phyloP scores from a whole-genome alignment of 2,329 filamentous ascomycete genomes.

The Penicillium verrucosum region DNA sequence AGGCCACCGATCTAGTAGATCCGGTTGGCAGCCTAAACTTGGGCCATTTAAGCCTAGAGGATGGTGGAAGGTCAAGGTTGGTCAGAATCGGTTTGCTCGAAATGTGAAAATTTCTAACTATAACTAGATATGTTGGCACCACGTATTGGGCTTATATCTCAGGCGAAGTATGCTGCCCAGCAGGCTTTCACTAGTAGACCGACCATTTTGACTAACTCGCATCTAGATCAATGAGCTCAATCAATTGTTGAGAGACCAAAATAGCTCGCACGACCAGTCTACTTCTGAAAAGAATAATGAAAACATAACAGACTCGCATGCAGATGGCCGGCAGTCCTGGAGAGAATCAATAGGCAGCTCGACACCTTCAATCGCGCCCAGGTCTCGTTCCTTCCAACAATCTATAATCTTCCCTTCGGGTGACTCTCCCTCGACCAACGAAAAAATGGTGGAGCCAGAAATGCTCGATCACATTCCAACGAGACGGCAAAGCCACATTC shows the following conservation, averaged over 20 bases:
- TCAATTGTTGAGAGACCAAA: conserved; percentile 43
- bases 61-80: conserved; percentile 38
- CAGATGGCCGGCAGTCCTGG: conserved; percentile 19
- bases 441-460: conserved; percentile 36
- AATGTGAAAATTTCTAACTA: not conserved
- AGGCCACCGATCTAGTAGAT: conserved; percentile 43
- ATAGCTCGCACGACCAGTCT: conserved; percentile 33
- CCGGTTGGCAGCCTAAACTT: conserved; percentile 42
- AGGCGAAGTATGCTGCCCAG: conserved; percentile 35
- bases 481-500: conserved; percentile 45
- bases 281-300: conserved; percentile 22
- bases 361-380: conserved; percentile 6
- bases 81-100: not conserved
- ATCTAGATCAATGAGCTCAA: conserved; percentile 44
- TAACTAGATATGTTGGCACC: conserved; percentile 43
- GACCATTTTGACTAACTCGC: not conserved
- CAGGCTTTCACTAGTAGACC: not conserved
- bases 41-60: conserved; percentile 44
- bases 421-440: conserved; percentile 34
- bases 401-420: conserved; percentile 38
- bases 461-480: conserved; percentile 44
- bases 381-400: conserved; percentile 34
- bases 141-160: conserved; percentile 48
- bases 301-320: conserved; percentile 20
- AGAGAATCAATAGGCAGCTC: conserved; percentile 19